A percentile compares a stretch with the other conserved stretches of the same genome.
Conservation (phyloP, 352 stramenopile species). For the Globisporangium recalcitrans region DNA sequence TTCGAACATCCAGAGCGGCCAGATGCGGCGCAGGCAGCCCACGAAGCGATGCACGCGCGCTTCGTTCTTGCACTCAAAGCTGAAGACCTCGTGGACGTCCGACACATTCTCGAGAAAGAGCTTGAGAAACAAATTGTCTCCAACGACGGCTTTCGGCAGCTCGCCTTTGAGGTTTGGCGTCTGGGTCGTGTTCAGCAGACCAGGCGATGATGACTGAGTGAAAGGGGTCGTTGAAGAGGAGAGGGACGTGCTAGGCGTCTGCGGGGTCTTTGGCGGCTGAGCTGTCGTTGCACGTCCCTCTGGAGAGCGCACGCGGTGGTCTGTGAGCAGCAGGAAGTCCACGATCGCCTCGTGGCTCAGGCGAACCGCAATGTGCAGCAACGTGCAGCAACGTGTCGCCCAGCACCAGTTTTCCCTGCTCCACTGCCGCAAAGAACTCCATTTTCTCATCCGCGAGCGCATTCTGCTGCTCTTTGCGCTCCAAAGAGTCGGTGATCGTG, state of each 20-base stretch:
- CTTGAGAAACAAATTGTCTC: conserved; percentile 27
- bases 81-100: conserved; percentile 66
- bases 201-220: not conserved
- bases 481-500: conserved; percentile 49
- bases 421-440: conserved; percentile 64
- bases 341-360: conserved; percentile 46
- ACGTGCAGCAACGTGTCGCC: conserved; percentile 66
- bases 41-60: conserved; percentile 61
- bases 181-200: conserved; percentile 28
- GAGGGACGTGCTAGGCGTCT: not conserved
- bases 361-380: conserved; percentile 67
- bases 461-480: conserved; percentile 40
- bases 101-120: conserved; percentile 46
- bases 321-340: conserved; percentile 58
- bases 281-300: not conserved
- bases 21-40: conserved; percentile 43
- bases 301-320: conserved; percentile 21
- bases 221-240: not conserved
- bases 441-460: conserved; percentile 70
- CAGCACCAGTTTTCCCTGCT: conserved; percentile 48
- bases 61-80: conserved; percentile 52
- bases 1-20: conserved; percentile 77
- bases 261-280: not conserved
- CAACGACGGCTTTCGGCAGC: conserved; percentile 38
- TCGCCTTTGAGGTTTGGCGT: conserved; percentile 69